Conservation (phyloP, 345 rosid genomes). For the Crucihimalaya himalaica region DNA sequence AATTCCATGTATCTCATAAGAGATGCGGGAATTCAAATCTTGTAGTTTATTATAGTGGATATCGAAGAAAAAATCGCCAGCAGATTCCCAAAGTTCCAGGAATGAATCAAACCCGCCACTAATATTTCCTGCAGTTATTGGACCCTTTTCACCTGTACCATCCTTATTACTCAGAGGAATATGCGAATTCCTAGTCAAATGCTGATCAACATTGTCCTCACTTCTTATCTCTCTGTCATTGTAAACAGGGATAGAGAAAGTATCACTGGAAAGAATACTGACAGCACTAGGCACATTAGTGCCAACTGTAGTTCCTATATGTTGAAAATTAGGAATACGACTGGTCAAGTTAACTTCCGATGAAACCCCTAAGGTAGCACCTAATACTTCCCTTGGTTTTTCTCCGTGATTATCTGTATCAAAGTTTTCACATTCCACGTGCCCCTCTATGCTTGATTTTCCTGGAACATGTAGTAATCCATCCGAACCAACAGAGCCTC, state of each 20-base stretch:
- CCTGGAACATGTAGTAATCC: constrained; percentile 41
- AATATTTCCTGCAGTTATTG: constrained; percentile 60
- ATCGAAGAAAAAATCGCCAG: constrained; percentile 79
- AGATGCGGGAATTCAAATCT: constrained; percentile 47
- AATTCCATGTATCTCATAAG: constrained; percentile 83
- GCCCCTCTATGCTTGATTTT: constrained; percentile 39
- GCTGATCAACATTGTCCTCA: constrained; percentile 28
- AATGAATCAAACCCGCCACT: constrained; percentile 87
- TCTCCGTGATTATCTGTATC: constrained; percentile 43
- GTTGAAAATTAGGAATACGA: constrained; percentile 33
- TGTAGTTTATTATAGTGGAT: constrained; percentile 69
- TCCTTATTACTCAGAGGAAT: constrained; percentile 42
- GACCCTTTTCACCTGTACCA: constrained; percentile 59
- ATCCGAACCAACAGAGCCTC: constrained; percentile 35
- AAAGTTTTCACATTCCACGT: constrained; percentile 38
- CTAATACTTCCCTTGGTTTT: constrained; percentile 37
- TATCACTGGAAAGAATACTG: constrained; percentile 17
- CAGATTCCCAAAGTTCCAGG: constrained; percentile 75
- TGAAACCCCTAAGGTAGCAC: constrained; percentile 45
- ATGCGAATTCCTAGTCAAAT: constrained; percentile 34
- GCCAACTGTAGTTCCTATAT: constrained; percentile 39
- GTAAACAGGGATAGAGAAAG: constrained; percentile 19
- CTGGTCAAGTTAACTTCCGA: constrained; percentile 42
- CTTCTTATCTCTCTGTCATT: constrained; percentile 20
- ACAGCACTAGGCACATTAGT: constrained; percentile 24